These are phyloP conservation scores for Colletotrichum abscissum DNA, from an alignment of 2,329 filamentous ascomycete species.

Conservation along the genomic window DNA sequence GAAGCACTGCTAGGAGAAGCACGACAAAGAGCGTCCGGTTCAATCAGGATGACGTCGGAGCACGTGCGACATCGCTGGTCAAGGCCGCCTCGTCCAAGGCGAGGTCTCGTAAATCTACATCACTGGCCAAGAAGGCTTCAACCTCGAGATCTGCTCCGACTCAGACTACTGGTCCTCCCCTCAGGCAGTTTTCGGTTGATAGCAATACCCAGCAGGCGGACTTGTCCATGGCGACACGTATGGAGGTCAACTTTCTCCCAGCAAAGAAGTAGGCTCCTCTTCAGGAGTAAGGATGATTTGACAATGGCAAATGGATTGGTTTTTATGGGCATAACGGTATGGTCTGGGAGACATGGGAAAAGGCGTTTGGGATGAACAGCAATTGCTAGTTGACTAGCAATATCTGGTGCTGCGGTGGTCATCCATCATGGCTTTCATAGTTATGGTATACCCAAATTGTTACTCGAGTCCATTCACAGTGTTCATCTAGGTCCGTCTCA, in stretches of 20 bases:
- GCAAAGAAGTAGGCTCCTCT: not conserved
- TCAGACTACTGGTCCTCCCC: not conserved
- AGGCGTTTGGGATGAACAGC: slow-evolving; percentile 18
- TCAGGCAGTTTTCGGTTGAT: not conserved
- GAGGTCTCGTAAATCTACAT: slow-evolving; percentile 1
- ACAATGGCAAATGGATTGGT: not conserved
- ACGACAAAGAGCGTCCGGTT: slow-evolving; percentile 17
- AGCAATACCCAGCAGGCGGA: not conserved
- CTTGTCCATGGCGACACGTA: not conserved
- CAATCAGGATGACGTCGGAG: slow-evolving; percentile 4
- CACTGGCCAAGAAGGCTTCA: not conserved
- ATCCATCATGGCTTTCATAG: not conserved
- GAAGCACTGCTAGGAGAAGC: not conserved
- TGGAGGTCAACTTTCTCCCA: slow-evolving; percentile 17
- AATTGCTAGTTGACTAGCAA: not conserved
- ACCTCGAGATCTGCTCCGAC: not conserved
- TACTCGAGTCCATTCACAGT: not conserved
- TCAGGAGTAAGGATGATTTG: not conserved
- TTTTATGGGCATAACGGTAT: slow-evolving; percentile 6
- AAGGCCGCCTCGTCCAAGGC: not conserved
- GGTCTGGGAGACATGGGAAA: not conserved
- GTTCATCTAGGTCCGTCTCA: too few species aligned
- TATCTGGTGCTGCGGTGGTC: not conserved
- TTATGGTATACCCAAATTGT: slow-evolving; percentile 28
- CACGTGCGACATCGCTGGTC: not conserved